Base-by-base conservation (phyloP, 306 rosid species). In the Trifolium subterraneum region DNA sequence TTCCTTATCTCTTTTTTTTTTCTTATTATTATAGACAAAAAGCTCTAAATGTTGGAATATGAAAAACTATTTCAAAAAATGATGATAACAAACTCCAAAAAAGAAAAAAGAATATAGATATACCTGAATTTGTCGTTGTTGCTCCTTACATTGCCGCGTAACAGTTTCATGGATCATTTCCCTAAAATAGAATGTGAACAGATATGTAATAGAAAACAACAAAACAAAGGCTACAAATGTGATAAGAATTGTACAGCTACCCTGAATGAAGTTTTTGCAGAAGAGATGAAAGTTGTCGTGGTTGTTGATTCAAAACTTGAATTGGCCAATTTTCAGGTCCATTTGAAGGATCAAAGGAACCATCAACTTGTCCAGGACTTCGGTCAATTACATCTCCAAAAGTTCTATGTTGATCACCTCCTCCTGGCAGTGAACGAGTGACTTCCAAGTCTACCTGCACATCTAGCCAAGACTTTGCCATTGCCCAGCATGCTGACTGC, bases 401-500 rank as follows among this genome's bases (percentile, higher is more conserved):
- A 80, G 79, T 81, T 86, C 75, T 85, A 36, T 84, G 80, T 75
- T 86, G 88, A 74, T 87, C 95, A 76, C 78, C 72, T 70, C 92
- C 87, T 67, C 85, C 97, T 19, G 93, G 89, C 72, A 54, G 85
- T 76, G 81, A 79, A 64, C 81, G 88, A 79, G 86, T 78, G 74
- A 92, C 85, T 84, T 87, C 99, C 90, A 84, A 80, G 84, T 94
- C 99, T 76, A 92, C 88, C 74, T 90, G 96, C 76, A 86, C 94
- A 80, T 92, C 93, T 63, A 94, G 87, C 97, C 95, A 94, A 67
- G 99, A 94, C 79, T 88, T 92, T 41, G 97, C 89, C 91, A 92
- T 86, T 65, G 97, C 96, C 99, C 99, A 94, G 92, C 97, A 94
- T 25, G 99, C 99, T 69, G 99, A 90, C 99, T 94, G 90, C 82